These are phyloP conservation scores for Magnolia kwangsiensis DNA, from an alignment of 164 flowering plant species.

Conservation along the genomic window DNA sequence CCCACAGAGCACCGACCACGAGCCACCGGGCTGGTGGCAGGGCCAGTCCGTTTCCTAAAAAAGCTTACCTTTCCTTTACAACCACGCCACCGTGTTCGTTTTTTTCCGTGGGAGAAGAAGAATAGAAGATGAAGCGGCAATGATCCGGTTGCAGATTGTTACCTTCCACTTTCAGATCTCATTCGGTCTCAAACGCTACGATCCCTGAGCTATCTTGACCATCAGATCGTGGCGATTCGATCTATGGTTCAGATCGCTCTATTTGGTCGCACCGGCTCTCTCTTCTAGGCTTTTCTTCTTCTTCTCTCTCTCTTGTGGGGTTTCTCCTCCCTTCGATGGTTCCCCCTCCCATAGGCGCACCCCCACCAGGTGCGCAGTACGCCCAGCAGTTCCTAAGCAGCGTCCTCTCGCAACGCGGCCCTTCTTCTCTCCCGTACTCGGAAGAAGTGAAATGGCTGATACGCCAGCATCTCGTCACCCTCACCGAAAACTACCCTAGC, in stretches of 20 bases:
- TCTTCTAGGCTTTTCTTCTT: not conserved
- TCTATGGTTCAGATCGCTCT: too few relatives aligned
- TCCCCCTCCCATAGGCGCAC: not conserved
- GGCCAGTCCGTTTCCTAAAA: too few relatives aligned
- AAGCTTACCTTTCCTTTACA: too few relatives aligned
- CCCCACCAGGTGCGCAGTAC: conserved; percentile 4
- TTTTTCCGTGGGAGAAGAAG: too few relatives aligned
- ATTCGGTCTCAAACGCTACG: not conserved
- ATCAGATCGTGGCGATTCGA: not conserved
- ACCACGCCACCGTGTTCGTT: too few relatives aligned
- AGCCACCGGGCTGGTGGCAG: too few relatives aligned
- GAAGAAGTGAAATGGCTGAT: conserved; percentile 82
- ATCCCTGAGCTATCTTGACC: not conserved
- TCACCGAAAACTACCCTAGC: conserved; percentile 48
- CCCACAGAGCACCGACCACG: too few relatives aligned
- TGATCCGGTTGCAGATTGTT: too few relatives aligned
- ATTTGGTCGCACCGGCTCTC: too few relatives aligned
- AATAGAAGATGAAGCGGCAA: too few relatives aligned
- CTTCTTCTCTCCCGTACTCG: conserved; percentile 68
- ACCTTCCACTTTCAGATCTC: too few relatives aligned
- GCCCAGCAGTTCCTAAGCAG: conserved; percentile 58
- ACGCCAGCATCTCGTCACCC: conserved; percentile 72
- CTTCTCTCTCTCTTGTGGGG: not conserved
- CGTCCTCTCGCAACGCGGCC: conserved; percentile 87
- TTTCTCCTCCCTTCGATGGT: not conserved